phyloP scores from a whole-genome alignment of 164 flowering plant genomes.

The Vitis cinerea region DNA sequence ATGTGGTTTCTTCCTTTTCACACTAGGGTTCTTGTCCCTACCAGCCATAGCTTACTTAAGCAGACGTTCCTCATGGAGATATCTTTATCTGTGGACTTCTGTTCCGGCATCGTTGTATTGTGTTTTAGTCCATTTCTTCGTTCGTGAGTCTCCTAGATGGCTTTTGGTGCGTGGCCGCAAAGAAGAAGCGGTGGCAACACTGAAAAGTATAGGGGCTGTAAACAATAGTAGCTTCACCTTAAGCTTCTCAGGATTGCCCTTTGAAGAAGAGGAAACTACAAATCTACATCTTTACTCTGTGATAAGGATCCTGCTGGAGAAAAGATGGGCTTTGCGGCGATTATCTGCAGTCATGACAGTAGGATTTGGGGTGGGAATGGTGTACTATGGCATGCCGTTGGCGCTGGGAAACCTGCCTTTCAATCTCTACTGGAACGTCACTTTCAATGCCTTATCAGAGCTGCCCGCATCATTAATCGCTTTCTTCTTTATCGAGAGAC shows the following conservation, averaged over 20 bases:
- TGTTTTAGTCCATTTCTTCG: background rate
- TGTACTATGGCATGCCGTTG: constrained; percentile 75
- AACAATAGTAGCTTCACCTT: constrained; percentile 6
- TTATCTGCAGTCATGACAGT: constrained; percentile 36
- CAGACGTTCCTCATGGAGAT: background rate
- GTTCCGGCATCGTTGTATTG: background rate
- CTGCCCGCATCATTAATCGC: constrained; percentile 49
- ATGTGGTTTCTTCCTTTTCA: background rate
- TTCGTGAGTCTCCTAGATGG: constrained; percentile 34
- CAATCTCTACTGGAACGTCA: constrained; percentile 49
- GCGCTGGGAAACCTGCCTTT: constrained; percentile 44
- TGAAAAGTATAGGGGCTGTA: constrained; percentile 28
- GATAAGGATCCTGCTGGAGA: constrained; percentile 36
- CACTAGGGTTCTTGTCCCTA: background rate
- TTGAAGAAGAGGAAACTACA: constrained; percentile 8
- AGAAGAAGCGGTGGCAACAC: constrained; percentile 46
- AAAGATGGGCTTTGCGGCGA: constrained; percentile 48
- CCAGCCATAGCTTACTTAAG: constrained; percentile 3
- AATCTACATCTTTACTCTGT: constrained; percentile 32
- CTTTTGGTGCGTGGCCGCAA: constrained; percentile 49
- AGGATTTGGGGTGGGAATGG: constrained; percentile 59
- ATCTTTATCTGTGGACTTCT: constrained; percentile 1
- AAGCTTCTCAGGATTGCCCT: constrained; percentile 12
- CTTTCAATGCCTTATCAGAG: constrained; percentile 61
- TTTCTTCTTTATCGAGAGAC: constrained; percentile 33